Evolutionary conservation across 768 basidiomycete genomes (phyloP).

Genomic region (Suillus americanus): DNA sequence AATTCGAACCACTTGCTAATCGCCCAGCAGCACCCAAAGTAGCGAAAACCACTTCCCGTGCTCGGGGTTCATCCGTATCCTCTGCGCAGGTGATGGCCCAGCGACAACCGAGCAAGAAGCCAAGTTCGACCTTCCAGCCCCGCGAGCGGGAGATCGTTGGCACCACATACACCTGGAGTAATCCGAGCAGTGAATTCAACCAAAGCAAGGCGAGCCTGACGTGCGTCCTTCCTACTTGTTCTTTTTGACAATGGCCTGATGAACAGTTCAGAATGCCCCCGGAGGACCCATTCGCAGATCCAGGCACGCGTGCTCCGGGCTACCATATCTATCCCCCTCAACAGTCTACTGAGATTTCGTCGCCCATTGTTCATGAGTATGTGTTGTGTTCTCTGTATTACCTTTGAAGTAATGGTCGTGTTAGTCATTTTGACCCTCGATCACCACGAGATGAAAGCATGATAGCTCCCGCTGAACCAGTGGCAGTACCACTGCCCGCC

Average conservation of each 20-base stretch:
- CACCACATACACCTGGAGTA: conserved; percentile 34
- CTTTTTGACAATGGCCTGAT: not conserved
- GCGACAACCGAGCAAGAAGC: conserved; percentile 21
- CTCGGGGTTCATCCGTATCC: conserved; percentile 22
- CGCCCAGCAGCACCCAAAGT: conserved; percentile 13
- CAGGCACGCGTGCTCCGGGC: conserved; percentile 12
- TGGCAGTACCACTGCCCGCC: conserved; percentile 29
- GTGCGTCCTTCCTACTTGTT: conserved; percentile 16
- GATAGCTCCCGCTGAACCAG: conserved; percentile 23
- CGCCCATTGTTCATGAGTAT: conserved; percentile 24
- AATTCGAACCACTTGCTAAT: not conserved
- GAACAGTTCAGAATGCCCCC: conserved; percentile 7
- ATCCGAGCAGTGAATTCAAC: conserved; percentile 21
- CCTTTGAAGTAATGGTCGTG: not conserved
- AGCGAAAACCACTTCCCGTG: conserved; percentile 25
- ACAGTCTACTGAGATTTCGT: conserved; percentile 4
- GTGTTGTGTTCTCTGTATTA: not conserved
- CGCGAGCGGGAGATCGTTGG: conserved; percentile 31
- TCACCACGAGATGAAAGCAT: conserved; percentile 33
- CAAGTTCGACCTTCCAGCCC: conserved; percentile 22
- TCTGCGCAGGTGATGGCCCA: conserved; percentile 23
- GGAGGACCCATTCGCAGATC: conserved; percentile 30
- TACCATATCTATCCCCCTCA: conserved; percentile 6
- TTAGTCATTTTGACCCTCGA: conserved; percentile 26
- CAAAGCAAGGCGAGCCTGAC: conserved; percentile 14